A percentile compares a stretch with the other conserved stretches of the same genome.
Evolutionary conservation across 306 rosid species (phyloP).

Genomic region (Chamaecrista fasciculata): DNA sequence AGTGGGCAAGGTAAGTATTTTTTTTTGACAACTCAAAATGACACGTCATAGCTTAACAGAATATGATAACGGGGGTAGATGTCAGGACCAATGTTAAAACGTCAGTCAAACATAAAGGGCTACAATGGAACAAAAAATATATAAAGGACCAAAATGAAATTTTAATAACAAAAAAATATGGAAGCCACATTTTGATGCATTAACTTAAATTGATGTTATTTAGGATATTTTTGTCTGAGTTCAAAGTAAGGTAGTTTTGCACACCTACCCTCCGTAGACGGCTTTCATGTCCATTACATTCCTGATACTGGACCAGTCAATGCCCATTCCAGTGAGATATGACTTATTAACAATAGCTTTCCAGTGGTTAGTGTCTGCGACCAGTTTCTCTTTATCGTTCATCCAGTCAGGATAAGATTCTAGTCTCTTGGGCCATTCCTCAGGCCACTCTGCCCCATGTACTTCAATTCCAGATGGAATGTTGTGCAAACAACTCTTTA

Average conservation of each 20-base stretch:
- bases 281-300: conserved; percentile 98
- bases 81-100: too few relatives aligned
- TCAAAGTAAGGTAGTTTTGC: conserved; percentile 23
- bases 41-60: too few relatives aligned
- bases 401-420: conserved; percentile 84
- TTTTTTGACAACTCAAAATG: too few relatives aligned
- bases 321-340: conserved; percentile 83
- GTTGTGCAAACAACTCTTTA: conserved; percentile 73
- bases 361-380: conserved; percentile 86
- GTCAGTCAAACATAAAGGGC: too few relatives aligned
- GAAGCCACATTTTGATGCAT: conserved; percentile 26
- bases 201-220: conserved; percentile 20
- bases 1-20: too few relatives aligned
- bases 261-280: conserved; percentile 86
- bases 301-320: conserved; percentile 79
- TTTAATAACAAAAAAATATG: conserved; percentile 14
- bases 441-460: conserved; percentile 98
- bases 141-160: too few relatives aligned
- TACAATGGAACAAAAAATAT: too few relatives aligned
- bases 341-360: conserved; percentile 69
- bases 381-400: conserved; percentile 62
- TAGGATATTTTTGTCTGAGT: conserved; percentile 21
- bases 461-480: conserved; percentile 85
- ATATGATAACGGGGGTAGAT: too few relatives aligned
- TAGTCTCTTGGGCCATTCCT: conserved; percentile 96